phyloP scores from a whole-genome alignment of 148 eudicot genomes.

The Persicaria maculosa region DNA sequence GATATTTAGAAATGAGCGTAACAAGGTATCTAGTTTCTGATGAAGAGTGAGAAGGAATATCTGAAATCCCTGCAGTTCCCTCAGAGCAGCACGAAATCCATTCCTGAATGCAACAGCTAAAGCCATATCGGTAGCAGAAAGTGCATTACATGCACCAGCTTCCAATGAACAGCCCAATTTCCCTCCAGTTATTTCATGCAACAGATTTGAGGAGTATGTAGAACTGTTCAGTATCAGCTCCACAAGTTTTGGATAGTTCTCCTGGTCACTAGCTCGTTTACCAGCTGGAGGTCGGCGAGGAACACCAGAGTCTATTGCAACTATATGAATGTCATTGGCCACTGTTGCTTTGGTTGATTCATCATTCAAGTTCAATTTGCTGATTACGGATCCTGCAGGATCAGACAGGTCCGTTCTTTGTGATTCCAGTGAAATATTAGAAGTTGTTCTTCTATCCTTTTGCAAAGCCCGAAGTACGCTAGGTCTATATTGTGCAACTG shows the following conservation, averaged over 20 bases:
- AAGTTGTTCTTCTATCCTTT: constrained; percentile 68
- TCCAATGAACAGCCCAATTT: constrained; percentile 57
- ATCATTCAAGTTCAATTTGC: constrained; percentile 36
- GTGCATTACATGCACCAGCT: constrained; percentile 23
- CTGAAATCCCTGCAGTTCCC: constrained; percentile 97
- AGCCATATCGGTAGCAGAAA: constrained; percentile 35
- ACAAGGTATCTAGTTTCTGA: constrained; percentile 72
- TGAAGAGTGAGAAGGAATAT: constrained; percentile 88
- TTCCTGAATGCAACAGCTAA: constrained; percentile 63
- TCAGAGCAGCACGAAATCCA: constrained; percentile 82
- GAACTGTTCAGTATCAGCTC: constrained; percentile 91
- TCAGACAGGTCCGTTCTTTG: constrained; percentile 56
- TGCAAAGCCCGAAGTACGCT: constrained; percentile 52
- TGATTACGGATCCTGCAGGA: constrained; percentile 39
- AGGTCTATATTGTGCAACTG: constrained; percentile 64
- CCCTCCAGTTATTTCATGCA: constrained; percentile 78
- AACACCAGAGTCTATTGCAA: constrained; percentile 96
- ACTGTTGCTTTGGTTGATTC: constrained; percentile 32
- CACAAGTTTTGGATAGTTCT: constrained; percentile 79
- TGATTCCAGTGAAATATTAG: constrained; percentile 48
- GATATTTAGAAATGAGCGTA: constrained; percentile 60
- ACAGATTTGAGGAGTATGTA: constrained; percentile 58
- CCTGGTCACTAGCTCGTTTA: constrained; percentile 80
- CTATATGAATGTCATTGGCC: constrained; percentile 44
- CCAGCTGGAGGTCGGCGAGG: constrained; percentile 98